Evolutionary conservation across 257 asterid genomes (phyloP).

Genomic region (Euphrasia confusa): DNA sequence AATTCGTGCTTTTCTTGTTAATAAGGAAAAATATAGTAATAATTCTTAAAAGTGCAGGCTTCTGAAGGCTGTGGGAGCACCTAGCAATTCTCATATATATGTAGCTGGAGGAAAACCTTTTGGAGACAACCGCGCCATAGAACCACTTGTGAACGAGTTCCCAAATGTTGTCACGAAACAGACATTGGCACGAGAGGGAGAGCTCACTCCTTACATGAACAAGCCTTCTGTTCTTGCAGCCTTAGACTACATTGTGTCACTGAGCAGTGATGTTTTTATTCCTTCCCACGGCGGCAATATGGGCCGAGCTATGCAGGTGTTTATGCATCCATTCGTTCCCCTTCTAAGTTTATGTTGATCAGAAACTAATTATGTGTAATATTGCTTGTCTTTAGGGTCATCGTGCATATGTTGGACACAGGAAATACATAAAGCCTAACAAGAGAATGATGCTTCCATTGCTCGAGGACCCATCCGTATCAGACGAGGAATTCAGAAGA

Average conservation of each 20-base stretch:
- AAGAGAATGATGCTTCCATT: constrained; percentile 55
- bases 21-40: neutral
- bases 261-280: constrained; percentile 53
- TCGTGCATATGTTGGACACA: constrained; percentile 58
- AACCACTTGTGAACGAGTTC: constrained; percentile 43
- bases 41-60: neutral
- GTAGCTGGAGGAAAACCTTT: constrained; percentile 7
- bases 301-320: constrained; percentile 66
- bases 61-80: constrained; percentile 2
- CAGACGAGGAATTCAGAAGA: constrained; percentile 38
- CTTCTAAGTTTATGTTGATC: neutral
- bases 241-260: constrained; percentile 53
- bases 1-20: neutral
- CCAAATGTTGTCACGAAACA: constrained; percentile 45
- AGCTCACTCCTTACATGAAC: constrained; percentile 49
- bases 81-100: constrained; percentile 1
- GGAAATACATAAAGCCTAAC: constrained; percentile 56
- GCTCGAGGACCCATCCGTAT: constrained; percentile 34
- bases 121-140: constrained; percentile 45
- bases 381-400: constrained; percentile 45
- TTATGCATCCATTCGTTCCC: neutral
- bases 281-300: constrained; percentile 71
- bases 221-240: constrained; percentile 55
- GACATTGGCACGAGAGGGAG: constrained; percentile 41
- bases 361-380: neutral